Evolutionary conservation across 257 asterid genomes (phyloP).

Genomic region (Voacanga thouarsii): DNA sequence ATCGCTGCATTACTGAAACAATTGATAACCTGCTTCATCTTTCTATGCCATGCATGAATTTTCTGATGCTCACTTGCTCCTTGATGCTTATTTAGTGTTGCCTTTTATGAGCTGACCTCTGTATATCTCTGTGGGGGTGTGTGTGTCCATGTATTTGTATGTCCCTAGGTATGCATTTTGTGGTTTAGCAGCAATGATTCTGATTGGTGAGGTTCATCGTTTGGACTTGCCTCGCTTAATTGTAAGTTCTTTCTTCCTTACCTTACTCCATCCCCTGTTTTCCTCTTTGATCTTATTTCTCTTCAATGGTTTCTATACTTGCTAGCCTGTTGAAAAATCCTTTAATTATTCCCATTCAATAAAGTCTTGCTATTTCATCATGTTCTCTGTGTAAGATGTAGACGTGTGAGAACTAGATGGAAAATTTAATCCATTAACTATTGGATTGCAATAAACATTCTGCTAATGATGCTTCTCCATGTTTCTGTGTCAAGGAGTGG

Average conservation of each 20-base stretch:
- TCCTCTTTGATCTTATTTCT: background rate
- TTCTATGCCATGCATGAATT: background rate
- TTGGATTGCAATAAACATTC: background rate
- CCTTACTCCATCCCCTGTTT: background rate
- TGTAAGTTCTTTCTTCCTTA: constrained; percentile 46
- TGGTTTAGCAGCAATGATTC: constrained; percentile 96
- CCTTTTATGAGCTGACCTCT: constrained; percentile 1
- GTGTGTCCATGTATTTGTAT: background rate
- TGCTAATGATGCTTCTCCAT: background rate
- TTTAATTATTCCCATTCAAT: background rate
- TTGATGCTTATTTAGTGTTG: background rate
- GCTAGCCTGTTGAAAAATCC: background rate
- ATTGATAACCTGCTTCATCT: no score
- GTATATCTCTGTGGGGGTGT: constrained; percentile 4
- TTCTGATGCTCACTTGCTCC: background rate
- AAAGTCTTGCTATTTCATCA: background rate
- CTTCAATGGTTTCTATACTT: background rate
- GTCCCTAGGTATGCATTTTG: constrained; percentile 75
- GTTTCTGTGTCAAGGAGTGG: background rate
- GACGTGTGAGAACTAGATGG: background rate
- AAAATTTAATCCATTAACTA: background rate
- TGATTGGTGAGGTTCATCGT: constrained; percentile 74
- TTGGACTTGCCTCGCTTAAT: constrained; percentile 72
- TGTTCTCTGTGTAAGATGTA: background rate
- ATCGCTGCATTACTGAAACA: background rate